Base-by-base conservation (phyloP, 2,329 filamentous ascomycete species). In the Paecilomyces fulvus region DNA sequence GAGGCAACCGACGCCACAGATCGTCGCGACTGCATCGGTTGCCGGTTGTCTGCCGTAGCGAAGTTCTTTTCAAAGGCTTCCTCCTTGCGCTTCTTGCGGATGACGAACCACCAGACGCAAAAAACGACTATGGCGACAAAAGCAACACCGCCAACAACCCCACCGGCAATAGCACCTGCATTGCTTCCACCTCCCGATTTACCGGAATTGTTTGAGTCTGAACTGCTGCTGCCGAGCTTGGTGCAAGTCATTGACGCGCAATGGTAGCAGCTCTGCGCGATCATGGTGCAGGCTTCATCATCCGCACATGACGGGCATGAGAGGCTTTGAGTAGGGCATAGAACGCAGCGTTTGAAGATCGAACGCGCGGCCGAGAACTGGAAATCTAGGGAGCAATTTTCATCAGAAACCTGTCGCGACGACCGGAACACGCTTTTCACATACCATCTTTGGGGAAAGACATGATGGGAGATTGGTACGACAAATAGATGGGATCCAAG, bases 1-100 rank as follows among this genome's bases (percentile, higher is more conserved):
- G 92, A 96, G 14, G 94, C 94, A 69, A 99, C 90, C 11, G 92
- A 97, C 66, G 92, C 87, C n/a, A 89, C 89, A 10, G 92, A 94
- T 55, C 88, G 83, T 64, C 91, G 81, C 61, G 85, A 80, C 64
- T 83, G 81, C 61, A 80, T 72, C 62, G 78, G 75, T 63, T 78
- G 56, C 72, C 78, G 68, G 79, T 81, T 83, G 63, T 87, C 75
- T 61, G 75, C 70, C 59, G 80, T 78, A 61, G 83, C 77, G 43
- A 80, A 78, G 33, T 81, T 76, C 53, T 70, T 65, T 11, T 75
- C 73, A 77, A 83, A 81, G 54, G 80, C 78, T 54, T 82, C 77
- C 69, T 78, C 73, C 60, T 84, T 80, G 65, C 85, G 83, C 62
- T 84, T 81, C 67, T 91, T 83, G 77, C 91, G 92, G 69, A 95